Conservation (phyloP, 768 basidiomycete species). For the Lactarius indigo region DNA sequence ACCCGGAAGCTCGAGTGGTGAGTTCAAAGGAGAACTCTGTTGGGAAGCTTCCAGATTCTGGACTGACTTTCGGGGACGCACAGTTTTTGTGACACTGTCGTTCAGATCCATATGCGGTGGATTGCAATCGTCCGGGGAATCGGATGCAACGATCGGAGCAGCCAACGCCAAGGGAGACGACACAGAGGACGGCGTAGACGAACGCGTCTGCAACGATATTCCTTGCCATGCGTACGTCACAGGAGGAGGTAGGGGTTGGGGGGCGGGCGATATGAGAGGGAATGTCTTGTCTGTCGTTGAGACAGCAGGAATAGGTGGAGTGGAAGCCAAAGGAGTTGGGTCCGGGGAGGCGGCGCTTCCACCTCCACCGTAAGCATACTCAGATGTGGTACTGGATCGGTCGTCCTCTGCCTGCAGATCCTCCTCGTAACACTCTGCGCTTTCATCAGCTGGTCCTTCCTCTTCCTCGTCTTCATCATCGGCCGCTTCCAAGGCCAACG, state of each 20-base stretch:
- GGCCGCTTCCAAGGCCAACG: slow-evolving; percentile 54
- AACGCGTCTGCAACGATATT: slow-evolving; percentile 61
- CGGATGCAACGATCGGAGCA: slow-evolving; percentile 74
- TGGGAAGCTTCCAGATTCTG: slow-evolving; percentile 65
- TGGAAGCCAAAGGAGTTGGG: slow-evolving; percentile 67
- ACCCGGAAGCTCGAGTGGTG: slow-evolving; percentile 50
- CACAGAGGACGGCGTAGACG: slow-evolving; percentile 84
- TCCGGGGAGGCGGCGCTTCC: slow-evolving; percentile 44
- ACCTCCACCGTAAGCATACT: slow-evolving; percentile 50
- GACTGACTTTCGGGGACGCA: slow-evolving; percentile 63
- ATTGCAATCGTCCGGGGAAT: slow-evolving; percentile 49
- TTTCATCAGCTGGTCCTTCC: slow-evolving; percentile 28
- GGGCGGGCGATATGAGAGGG: slow-evolving; percentile 24
- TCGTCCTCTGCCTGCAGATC: slow-evolving; percentile 38
- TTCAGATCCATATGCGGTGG: slow-evolving; percentile 68
- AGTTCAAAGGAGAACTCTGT: slow-evolving; percentile 61
- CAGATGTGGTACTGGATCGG: slow-evolving; percentile 60
- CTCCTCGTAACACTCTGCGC: slow-evolving; percentile 25
- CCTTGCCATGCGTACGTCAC: slow-evolving; percentile 39
- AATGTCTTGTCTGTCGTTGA: slow-evolving; percentile 20
- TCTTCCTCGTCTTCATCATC: slow-evolving; percentile 55
- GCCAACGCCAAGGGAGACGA: slow-evolving; percentile 85
- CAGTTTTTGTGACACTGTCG: slow-evolving; percentile 43
- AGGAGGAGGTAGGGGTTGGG: slow-evolving; percentile 32
- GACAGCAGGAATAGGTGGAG: slow-evolving; percentile 38